A percentile compares a stretch with the other conserved stretches of the same genome.
These are phyloP conservation scores for Plasmodium chabaudi DNA, from an alignment of 169 alveolate species.

Conservation along the genomic window DNA sequence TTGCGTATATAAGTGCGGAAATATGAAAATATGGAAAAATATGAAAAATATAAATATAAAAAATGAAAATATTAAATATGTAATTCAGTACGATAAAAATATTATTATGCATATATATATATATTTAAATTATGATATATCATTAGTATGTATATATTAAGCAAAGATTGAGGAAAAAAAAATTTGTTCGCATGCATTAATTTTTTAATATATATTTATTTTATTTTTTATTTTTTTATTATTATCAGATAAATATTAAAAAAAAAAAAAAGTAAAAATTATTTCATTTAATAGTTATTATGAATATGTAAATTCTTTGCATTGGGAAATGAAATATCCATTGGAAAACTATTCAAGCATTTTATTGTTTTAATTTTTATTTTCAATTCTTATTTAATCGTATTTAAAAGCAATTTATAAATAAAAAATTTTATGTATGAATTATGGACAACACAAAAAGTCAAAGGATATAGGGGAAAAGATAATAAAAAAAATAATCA, in stretches of 20 bases:
- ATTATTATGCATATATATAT: not conserved
- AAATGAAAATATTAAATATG: not conserved
- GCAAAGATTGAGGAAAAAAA: constrained; percentile 27
- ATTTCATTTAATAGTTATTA: not conserved
- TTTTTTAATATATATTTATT: constrained; percentile 14
- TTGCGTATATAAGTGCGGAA: constrained; percentile 11
- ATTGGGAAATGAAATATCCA: too few species aligned
- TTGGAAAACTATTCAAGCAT: too few species aligned
- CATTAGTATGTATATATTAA: not conserved
- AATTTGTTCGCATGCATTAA: constrained; percentile 68
- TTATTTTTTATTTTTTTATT: too few species aligned
- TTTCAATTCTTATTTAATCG: not conserved
- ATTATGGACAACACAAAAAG: not conserved
- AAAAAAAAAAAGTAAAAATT: not conserved
- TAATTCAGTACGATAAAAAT: too few species aligned
- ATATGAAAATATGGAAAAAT: constrained; percentile 13
- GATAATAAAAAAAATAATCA: not conserved
- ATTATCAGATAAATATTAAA: not conserved
- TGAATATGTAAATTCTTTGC: too few species aligned
- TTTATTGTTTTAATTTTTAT: not conserved
- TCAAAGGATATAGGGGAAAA: not conserved
- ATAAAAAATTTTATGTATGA: too few species aligned
- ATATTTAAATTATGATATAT: not conserved
- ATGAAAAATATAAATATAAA: constrained; percentile 6
- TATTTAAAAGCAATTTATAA: not conserved